phyloP scores from a whole-genome alignment of 345 rosid genomes.

The Sisymbrium altissimum region DNA sequence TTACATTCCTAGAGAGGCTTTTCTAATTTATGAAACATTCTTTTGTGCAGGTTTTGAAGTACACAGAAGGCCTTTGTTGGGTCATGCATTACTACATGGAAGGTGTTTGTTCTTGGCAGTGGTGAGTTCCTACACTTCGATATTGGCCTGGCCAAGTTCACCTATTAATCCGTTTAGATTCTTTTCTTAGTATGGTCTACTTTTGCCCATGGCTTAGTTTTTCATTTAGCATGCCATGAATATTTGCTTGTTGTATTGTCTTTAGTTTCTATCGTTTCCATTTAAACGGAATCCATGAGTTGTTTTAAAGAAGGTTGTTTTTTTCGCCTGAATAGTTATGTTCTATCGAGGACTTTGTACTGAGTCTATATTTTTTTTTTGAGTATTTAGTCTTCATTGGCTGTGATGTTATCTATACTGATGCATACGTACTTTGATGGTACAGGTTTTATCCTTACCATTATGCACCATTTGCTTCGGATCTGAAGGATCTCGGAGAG shows the following conservation, averaged over 20 bases:
- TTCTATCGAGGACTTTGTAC: neutral
- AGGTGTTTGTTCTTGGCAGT: slow-evolving; percentile 99
- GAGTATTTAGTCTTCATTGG: neutral
- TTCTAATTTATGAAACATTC: slow-evolving; percentile 20
- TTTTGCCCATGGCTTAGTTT: neutral
- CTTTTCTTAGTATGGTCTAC: neutral
- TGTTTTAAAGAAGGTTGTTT: neutral
- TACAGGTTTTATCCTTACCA: slow-evolving; percentile 95
- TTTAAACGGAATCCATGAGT: neutral
- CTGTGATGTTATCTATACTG: neutral
- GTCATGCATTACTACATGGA: slow-evolving; percentile 97
- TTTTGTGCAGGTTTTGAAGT: slow-evolving; percentile 62
- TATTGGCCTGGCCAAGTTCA: neutral
- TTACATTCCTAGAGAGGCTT: neutral
- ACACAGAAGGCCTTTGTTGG: slow-evolving; percentile 96
- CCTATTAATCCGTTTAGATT: neutral
- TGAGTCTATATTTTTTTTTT: neutral
- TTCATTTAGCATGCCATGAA: neutral
- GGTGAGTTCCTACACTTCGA: slow-evolving; percentile 48
- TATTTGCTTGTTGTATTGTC: neutral
- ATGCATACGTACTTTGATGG: slow-evolving; percentile 25
- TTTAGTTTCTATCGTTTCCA: neutral
- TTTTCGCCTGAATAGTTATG: neutral
- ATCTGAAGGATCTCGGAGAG: slow-evolving; percentile 78
- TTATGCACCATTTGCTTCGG: slow-evolving; percentile 99